A percentile compares a stretch with the other conserved stretches of the same genome.
These are phyloP conservation scores for Knoxdaviesia capensis DNA, from an alignment of 2,329 filamentous ascomycete genomes.

Conservation along the genomic window DNA sequence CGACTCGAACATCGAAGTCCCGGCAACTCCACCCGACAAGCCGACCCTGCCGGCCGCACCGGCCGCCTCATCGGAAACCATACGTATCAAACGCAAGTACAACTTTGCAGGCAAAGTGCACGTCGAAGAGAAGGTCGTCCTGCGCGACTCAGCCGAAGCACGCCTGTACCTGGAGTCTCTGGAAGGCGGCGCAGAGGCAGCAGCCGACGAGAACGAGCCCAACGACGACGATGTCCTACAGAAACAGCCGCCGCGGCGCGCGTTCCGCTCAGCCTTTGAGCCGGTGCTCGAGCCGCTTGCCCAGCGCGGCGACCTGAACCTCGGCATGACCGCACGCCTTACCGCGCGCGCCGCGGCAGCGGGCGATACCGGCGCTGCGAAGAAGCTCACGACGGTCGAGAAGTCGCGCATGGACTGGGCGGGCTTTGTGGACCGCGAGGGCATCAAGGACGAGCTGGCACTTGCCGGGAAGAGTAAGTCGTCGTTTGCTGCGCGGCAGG, in stretches of 20 bases:
- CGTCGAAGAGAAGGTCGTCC: slow-evolving; percentile 50
- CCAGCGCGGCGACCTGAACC: slow-evolving; percentile 34
- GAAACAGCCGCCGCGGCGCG: slow-evolving; percentile 22
- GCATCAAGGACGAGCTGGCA: slow-evolving; percentile 47
- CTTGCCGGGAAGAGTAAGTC: slow-evolving; percentile 44
- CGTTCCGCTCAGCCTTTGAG: slow-evolving; percentile 43
- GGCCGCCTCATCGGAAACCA: slow-evolving; percentile 16
- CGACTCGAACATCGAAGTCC: background rate
- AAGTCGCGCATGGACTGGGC: slow-evolving; percentile 59
- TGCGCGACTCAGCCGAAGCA: slow-evolving; percentile 44
- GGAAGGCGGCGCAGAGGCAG: slow-evolving; percentile 7
- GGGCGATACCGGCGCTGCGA: slow-evolving; percentile 9
- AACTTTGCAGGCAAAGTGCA: slow-evolving; percentile 56
- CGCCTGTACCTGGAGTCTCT: slow-evolving; percentile 33
- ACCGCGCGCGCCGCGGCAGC: slow-evolving; percentile 19
- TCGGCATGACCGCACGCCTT: slow-evolving; percentile 29
- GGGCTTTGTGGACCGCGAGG: slow-evolving; percentile 50
- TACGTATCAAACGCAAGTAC: slow-evolving; percentile 51
- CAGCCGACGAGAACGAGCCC: slow-evolving; percentile 7
- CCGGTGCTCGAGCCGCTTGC: slow-evolving; percentile 24
- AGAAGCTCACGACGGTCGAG: slow-evolving; percentile 51
- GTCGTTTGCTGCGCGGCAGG: slow-evolving; percentile 40
- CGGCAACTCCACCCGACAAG: slow-evolving; percentile 1
- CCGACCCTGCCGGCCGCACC: background rate
- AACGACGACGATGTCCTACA: slow-evolving; percentile 8